Conservation (phyloP, 179 eudicot genomes). For the Beta lomatogona region DNA sequence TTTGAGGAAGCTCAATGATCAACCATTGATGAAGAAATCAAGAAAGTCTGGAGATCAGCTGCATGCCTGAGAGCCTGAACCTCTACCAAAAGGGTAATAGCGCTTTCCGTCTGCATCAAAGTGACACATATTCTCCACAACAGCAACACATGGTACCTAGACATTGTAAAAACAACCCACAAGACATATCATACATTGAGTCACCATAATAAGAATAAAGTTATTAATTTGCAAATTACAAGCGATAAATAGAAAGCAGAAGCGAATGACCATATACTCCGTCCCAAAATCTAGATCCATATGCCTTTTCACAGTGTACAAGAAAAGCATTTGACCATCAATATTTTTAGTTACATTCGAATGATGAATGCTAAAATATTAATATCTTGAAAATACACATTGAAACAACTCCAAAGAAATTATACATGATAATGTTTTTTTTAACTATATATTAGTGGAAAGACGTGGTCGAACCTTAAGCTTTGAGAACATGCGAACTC, state of each 20-base stretch:
- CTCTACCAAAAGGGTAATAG: slow-evolving; percentile 94
- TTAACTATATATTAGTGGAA: too few relatives aligned
- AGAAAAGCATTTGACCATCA: too few relatives aligned
- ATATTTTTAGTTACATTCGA: too few relatives aligned
- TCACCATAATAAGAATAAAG: not conserved
- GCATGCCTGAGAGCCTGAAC: slow-evolving; percentile 97
- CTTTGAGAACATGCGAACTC: slow-evolving; percentile 99
- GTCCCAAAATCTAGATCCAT: too few relatives aligned
- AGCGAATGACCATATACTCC: not conserved
- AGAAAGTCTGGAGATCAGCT: slow-evolving; percentile 34
- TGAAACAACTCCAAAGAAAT: not conserved
- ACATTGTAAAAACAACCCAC: not conserved
- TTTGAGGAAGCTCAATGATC: slow-evolving; percentile 29
- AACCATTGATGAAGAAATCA: slow-evolving; percentile 34
- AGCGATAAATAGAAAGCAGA: not conserved
- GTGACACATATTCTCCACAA: slow-evolving; percentile 98
- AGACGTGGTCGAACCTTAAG: slow-evolving; percentile 58
- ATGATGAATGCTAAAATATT: too few relatives aligned
- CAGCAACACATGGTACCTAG: slow-evolving; percentile 98
- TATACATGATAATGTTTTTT: too few relatives aligned
- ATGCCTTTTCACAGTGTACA: too few relatives aligned
- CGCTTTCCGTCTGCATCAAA: slow-evolving; percentile 99
- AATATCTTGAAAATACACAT: not conserved
- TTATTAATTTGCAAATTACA: too few relatives aligned
- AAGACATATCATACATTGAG: not conserved